Evolutionary conservation across 805 yeast genomes (phyloP).

Genomic region (Cyberlindnera mycetangii): DNA sequence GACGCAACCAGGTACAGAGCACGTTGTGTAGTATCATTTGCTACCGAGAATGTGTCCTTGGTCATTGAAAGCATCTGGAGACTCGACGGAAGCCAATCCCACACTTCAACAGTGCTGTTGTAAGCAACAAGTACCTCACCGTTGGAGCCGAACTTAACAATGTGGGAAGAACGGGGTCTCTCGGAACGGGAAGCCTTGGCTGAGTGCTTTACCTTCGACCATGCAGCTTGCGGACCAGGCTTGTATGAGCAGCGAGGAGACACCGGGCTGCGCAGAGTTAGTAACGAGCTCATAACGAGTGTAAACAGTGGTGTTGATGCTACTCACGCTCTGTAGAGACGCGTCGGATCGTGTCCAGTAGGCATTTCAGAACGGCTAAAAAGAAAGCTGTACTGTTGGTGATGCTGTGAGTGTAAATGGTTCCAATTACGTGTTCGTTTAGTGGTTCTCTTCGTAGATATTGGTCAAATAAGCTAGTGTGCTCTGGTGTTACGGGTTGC

Average conservation of each 20-base stretch:
- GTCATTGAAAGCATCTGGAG: slow-evolving; percentile 16
- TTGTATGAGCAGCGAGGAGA: slow-evolving; percentile 22
- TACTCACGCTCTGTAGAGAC: slow-evolving; percentile 27
- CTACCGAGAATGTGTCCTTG: too few species aligned
- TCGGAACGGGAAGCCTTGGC: slow-evolving; percentile 7
- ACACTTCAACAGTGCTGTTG: slow-evolving; percentile 32
- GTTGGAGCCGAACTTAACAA: slow-evolving; percentile 34
- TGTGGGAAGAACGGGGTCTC: slow-evolving; percentile 5
- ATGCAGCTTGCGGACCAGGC: slow-evolving; percentile 27
- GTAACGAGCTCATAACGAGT: slow-evolving; percentile 1
- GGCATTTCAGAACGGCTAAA: slow-evolving; percentile 21
- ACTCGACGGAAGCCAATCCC: slow-evolving; percentile 38
- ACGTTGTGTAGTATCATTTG: not conserved
- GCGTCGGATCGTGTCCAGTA: slow-evolving; percentile 30
- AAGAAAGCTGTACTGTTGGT: not conserved
- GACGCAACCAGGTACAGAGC: slow-evolving; percentile 30
- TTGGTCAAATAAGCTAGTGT: too few species aligned
- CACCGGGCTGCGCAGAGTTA: slow-evolving; percentile 16
- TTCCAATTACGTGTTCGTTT: not conserved
- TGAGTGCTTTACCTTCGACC: slow-evolving; percentile 28
- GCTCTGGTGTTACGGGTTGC: too few species aligned
- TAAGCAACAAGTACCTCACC: slow-evolving; percentile 36
- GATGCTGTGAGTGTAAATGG: not conserved
- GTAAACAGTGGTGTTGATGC: not conserved
- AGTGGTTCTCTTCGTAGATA: too few species aligned